Evolutionary conservation across 495 filamentous ascomycete genomes (phyloP).

Genomic region (Xylaria bambusicola): DNA sequence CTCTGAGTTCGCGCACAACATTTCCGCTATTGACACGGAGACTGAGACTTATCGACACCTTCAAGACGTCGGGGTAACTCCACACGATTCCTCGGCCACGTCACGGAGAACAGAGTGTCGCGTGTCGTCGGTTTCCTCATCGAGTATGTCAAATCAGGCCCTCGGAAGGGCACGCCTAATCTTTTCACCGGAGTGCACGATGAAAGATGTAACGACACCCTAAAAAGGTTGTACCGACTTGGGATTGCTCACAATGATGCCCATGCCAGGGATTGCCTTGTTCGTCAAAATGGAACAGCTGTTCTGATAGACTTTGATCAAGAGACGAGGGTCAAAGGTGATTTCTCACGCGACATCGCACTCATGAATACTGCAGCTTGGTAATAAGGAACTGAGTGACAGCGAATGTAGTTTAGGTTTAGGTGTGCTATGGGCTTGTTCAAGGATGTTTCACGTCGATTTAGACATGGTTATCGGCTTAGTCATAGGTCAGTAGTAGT

Average conservation of each 20-base stretch:
- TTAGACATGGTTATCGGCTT: too few relatives aligned
- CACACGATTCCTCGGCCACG: constrained; percentile 39
- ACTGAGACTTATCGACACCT: constrained; percentile 31
- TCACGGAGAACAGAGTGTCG: constrained; percentile 32
- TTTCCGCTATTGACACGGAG: constrained; percentile 28
- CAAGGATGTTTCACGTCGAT: too few relatives aligned
- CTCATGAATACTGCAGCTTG: too few relatives aligned
- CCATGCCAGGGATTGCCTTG: constrained; percentile 24
- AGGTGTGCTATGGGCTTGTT: too few relatives aligned
- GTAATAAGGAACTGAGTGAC: too few relatives aligned
- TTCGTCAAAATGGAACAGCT: background rate
- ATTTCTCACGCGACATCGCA: too few relatives aligned
- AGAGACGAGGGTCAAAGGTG: background rate
- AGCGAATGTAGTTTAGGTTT: too few relatives aligned
- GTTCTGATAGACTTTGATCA: constrained; percentile 29
- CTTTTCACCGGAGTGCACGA: background rate
- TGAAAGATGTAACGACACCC: constrained; percentile 11
- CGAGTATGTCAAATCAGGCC: constrained; percentile 31
- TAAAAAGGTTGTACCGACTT: constrained; percentile 20
- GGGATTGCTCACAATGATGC: constrained; percentile 23
- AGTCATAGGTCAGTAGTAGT: too few relatives aligned
- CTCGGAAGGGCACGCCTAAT: background rate
- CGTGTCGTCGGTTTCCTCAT: constrained; percentile 40
- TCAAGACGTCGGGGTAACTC: constrained; percentile 26
- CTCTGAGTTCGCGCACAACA: constrained; percentile 25